Evolutionary conservation across 352 stramenopile genomes (phyloP), one percentile per base, ranked within the genome.

Genomic region (Thraustochytrium sp.): DNA sequence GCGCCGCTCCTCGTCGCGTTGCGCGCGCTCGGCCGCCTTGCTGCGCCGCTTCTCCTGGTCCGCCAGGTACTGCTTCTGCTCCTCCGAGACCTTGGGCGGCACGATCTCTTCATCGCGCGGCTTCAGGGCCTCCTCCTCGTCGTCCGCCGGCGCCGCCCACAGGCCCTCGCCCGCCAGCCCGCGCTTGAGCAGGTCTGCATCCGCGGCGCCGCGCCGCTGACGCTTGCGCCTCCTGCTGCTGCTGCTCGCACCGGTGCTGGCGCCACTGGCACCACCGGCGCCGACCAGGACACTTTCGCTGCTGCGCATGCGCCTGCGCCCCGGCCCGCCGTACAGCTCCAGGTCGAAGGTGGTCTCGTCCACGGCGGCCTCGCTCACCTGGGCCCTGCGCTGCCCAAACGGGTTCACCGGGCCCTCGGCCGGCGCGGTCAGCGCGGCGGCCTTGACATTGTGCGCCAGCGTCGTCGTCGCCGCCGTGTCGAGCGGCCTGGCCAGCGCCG

Each of bases 11-110:
- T 37, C 68, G 11, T 75, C 51, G 4, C 26, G 29, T 1, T 63
- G 48, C 23, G 34, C 31, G n/a, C 29, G 76, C 49, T 80, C 63
- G 42, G 3, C 8, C 44, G 42, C 31, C 46, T 80, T 29, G 8
- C 63, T 42, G 29, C 68, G 44, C 8, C 31, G 26, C 21, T 21
- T 18, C 23, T 68, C 68, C 31, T 53, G 34, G 9, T 80, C 37
- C 68, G 5, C 48, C 16, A 80, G 68, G 31, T 46, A 65, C 42
- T 5, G 21, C 42, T 80, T 80, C 49, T 80, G 51, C 37, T 55
- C 53, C 5, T 8, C 68, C 8, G 68, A 51, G 36, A 80, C 21
- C 53, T 63, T 23, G 9, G 63, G 34, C 23, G 23, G 37, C 11
- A 13, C 62, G 5, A 23, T n/a, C 59, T 11, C 59, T 44, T 38